These are phyloP conservation scores for Ilyonectria robusta DNA, from an alignment of 2,329 filamentous ascomycete genomes.

Conservation along the genomic window DNA sequence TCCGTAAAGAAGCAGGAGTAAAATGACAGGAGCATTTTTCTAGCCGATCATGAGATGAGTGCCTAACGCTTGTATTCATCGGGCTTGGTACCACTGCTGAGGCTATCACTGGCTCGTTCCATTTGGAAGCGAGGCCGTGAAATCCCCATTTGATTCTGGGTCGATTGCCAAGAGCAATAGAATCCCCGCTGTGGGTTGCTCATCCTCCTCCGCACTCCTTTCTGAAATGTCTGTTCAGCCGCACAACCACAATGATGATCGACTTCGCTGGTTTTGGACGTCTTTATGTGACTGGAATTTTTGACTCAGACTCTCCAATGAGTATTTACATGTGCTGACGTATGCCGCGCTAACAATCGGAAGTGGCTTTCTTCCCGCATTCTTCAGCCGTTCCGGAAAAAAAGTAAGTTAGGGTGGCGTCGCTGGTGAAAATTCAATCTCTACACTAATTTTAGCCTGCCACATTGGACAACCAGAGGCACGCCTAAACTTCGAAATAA, in stretches of 20 bases:
- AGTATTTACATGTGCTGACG: background rate
- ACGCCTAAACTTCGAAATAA: too few species aligned
- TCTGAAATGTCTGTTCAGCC: background rate
- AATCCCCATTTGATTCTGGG: background rate
- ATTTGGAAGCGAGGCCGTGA: background rate
- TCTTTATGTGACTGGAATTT: background rate
- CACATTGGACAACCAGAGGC: background rate
- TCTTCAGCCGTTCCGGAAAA: background rate
- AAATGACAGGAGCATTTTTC: background rate
- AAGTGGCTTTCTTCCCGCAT: background rate
- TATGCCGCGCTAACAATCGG: background rate
- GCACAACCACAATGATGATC: background rate
- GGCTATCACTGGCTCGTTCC: background rate
- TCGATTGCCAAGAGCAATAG: too few species aligned
- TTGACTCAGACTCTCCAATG: background rate
- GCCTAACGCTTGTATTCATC: background rate
- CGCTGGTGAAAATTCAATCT: background rate
- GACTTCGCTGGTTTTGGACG: background rate
- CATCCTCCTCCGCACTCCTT: background rate
- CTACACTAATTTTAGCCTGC: background rate
- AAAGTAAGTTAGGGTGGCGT: background rate
- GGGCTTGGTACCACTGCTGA: background rate
- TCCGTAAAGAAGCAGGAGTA: background rate
- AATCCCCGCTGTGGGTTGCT: background rate
- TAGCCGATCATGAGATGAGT: background rate